Percentiles rank a stretch among this genome's conserved stretches.
phyloP scores from a whole-genome alignment of 2,329 filamentous ascomycete species.

The Penicillium polonicum region DNA sequence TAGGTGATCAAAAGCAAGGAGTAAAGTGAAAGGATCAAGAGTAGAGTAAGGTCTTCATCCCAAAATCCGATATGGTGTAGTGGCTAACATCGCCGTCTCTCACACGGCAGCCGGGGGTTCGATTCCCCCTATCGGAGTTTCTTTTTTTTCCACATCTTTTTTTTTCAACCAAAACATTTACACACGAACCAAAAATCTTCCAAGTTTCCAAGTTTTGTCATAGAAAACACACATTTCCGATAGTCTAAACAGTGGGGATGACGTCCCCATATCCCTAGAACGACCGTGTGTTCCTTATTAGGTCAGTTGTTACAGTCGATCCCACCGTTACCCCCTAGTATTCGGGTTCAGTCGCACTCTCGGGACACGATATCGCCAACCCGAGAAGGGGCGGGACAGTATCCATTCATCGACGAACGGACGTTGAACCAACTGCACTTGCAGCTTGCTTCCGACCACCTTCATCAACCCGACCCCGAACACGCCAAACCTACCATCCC shows the following conservation, averaged over 20 bases:
- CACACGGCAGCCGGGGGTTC: slow-evolving; percentile 32
- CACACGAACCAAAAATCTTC: too few relatives aligned
- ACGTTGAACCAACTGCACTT: slow-evolving; percentile 27
- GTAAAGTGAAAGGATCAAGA: too few relatives aligned
- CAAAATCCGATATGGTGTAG: slow-evolving; percentile 29
- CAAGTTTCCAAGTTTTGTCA: too few relatives aligned
- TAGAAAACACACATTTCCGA: not conserved
- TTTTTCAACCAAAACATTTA: too few relatives aligned
- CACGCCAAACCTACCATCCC: slow-evolving; percentile 10
- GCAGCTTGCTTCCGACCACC: not conserved
- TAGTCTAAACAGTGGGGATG: not conserved
- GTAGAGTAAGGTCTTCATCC: too few relatives aligned
- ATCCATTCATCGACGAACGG: slow-evolving; percentile 30
- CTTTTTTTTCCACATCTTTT: too few relatives aligned
- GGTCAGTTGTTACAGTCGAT: slow-evolving; percentile 63
- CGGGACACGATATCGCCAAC: slow-evolving; percentile 18
- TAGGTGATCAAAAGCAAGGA: too few relatives aligned
- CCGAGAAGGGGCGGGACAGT: slow-evolving; percentile 27
- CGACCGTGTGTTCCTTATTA: slow-evolving; percentile 76
- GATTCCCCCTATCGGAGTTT: slow-evolving; percentile 31
- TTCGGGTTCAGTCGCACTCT: not conserved
- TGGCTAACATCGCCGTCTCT: slow-evolving; percentile 33
- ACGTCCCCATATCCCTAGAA: not conserved
- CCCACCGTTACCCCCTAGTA: not conserved
- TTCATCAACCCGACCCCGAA: not conserved